Evolutionary conservation across 768 basidiomycete genomes (phyloP).

Genomic region (Dioszegia hungarica): DNA sequence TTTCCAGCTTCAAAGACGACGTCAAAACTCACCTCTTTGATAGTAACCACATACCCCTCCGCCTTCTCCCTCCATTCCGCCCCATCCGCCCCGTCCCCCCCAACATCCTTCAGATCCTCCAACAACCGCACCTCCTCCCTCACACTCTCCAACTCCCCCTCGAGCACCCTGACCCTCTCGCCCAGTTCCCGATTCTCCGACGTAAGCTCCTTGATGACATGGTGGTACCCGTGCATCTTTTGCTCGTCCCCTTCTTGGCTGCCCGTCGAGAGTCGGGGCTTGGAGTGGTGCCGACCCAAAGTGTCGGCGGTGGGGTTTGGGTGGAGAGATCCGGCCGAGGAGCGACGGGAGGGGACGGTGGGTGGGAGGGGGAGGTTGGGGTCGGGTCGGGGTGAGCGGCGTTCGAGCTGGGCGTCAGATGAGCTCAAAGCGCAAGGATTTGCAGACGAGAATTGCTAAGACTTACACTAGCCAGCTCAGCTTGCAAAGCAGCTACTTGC

Average conservation of each 20-base stretch:
- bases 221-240: constrained; percentile 49
- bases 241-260: constrained; percentile 30
- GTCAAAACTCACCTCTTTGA: constrained; percentile 37
- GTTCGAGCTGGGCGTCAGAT: neutral
- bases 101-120: constrained; percentile 51
- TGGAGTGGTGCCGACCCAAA: neutral
- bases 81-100: constrained; percentile 53
- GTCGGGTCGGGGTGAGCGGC: constrained; percentile 5
- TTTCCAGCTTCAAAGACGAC: no score
- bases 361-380: neutral
- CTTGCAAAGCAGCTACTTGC: constrained; percentile 28
- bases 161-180: neutral
- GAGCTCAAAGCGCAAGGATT: neutral
- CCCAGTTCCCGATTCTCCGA: constrained; percentile 62
- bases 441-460: no score
- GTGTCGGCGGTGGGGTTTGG: no score
- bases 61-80: constrained; percentile 20
- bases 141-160: constrained; percentile 18
- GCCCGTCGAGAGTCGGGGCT: constrained; percentile 29
- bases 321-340: no score
- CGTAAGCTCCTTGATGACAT: constrained; percentile 82
- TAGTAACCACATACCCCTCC: constrained; percentile 12
- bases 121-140: constrained; percentile 66
- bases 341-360: neutral
- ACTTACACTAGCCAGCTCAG: constrained; percentile 25